phyloP scores from a whole-genome alignment of 495 filamentous ascomycete species.

The Delitschia confertaspora region DNA sequence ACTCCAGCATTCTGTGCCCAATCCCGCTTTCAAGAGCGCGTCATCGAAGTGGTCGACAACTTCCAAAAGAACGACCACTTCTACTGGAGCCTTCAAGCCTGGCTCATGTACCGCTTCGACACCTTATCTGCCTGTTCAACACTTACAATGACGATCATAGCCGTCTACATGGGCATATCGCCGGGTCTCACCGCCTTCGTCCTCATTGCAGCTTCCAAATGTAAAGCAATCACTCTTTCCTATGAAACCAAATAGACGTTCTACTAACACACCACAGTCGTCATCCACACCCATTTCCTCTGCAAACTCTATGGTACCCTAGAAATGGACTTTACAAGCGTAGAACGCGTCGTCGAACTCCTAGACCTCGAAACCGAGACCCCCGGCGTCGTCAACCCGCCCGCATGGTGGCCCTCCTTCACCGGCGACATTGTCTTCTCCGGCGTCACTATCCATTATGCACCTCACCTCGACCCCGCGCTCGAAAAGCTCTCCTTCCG shows the following conservation, averaged over 20 bases:
- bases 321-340: slow-evolving; percentile 84
- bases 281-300: slow-evolving; percentile 59
- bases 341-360: slow-evolving; percentile 73
- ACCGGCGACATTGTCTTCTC: slow-evolving; percentile 65
- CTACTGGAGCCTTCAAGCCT: slow-evolving; percentile 77
- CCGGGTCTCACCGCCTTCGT: slow-evolving; percentile 72
- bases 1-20: slow-evolving; percentile 61
- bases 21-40: slow-evolving; percentile 61
- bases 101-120: slow-evolving; percentile 74
- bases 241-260: background rate
- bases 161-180: slow-evolving; percentile 58
- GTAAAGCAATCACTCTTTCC: background rate
- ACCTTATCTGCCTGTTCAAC: slow-evolving; percentile 59
- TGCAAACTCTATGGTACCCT: slow-evolving; percentile 71
- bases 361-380: slow-evolving; percentile 66
- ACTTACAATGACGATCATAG: slow-evolving; percentile 59
- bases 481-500: slow-evolving; percentile 54
- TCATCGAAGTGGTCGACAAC: slow-evolving; percentile 65
- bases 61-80: slow-evolving; percentile 93
- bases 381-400: slow-evolving; percentile 53
- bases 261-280: slow-evolving; percentile 35
- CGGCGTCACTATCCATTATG: slow-evolving; percentile 67
- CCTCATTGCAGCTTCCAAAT: slow-evolving; percentile 49
- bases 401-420: slow-evolving; percentile 65
- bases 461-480: slow-evolving; percentile 62